Conservation (phyloP, 345 rosid genomes). For the Aurinia saxatilis region DNA sequence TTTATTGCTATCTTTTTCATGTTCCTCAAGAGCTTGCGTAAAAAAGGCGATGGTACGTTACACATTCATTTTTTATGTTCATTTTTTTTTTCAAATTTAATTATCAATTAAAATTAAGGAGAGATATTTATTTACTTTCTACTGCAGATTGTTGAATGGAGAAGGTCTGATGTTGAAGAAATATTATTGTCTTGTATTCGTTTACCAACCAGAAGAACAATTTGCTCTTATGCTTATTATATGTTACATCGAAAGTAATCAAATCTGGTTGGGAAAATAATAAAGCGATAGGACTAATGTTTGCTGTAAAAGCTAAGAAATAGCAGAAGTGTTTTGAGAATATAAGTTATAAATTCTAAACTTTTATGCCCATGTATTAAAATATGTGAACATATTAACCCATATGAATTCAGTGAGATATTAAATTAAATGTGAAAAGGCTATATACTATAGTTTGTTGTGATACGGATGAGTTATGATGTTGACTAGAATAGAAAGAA, state of each 20-base stretch:
- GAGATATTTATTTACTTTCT: background rate
- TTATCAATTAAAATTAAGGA: background rate
- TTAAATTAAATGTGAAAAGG: too few relatives aligned
- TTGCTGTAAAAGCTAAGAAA: too few relatives aligned
- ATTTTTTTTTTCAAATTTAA: background rate
- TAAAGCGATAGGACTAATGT: background rate
- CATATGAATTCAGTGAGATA: too few relatives aligned
- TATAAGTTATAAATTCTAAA: too few relatives aligned
- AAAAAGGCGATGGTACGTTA: conserved; percentile 41
- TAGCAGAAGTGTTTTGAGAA: too few relatives aligned
- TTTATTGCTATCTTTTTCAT: conserved; percentile 31
- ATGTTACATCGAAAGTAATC: background rate
- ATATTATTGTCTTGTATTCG: background rate
- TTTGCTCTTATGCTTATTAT: background rate
- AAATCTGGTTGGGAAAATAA: background rate
- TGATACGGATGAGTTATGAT: too few relatives aligned
- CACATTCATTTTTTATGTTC: too few relatives aligned
- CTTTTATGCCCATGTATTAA: too few relatives aligned
- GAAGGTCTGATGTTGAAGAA: background rate
- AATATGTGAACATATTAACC: too few relatives aligned
- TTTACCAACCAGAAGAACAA: background rate
- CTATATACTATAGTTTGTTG: too few relatives aligned
- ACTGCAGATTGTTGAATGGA: conserved; percentile 23
- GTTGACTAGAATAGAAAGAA: too few relatives aligned
- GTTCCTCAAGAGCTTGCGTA: conserved; percentile 31